Evolutionary conservation across 2,329 filamentous ascomycete genomes (phyloP), one percentile per base, ranked within the genome.

Genomic region (Didymella sp.): DNA sequence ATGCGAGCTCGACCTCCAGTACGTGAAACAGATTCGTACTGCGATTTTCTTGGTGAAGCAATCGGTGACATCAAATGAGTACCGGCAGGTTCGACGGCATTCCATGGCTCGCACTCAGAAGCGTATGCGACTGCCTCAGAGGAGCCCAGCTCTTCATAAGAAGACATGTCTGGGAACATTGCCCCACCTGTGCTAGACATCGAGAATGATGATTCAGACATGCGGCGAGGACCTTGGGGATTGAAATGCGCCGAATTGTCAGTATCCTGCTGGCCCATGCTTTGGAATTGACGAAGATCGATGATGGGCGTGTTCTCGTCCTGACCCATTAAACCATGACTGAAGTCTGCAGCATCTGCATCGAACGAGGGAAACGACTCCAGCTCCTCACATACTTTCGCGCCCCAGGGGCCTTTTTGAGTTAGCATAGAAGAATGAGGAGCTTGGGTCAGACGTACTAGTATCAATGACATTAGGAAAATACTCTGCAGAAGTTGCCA

Each of bases 131-230:
- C 84, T 33, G 86, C 85, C 62, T 91, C 88, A 7, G 88, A 89
- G 22, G 87, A 79, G 15, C 88, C 87, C 69, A 89, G 85, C 62
- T 92, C 88, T 55, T 92, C 88, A 70, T 89, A 90, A 4, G 87
- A 86, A 46, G 87, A 82, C 73, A 90, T 85, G 66, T 91, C 88
- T 5, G 87, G 88, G 38, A 89, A 78, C 21, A 81, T 82, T 21
- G 86, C 76, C 30, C 65, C 65, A 19, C 87, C 76, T 24, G 73
- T 77, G 60, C 77, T 90, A 15, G 89, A 91, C 77, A 91, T 84
- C 35, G 88, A 89, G 69, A 90, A 89, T 1, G 89, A 90, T 2
- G 89, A 90, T 44, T 88, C 88, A 19, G 89, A 90, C 80, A 90
- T 84, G 59, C 87, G 84, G 57, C 88, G 82, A 43, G 82, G 80